These are phyloP conservation scores for Aspergillus nidulans DNA, from an alignment of 495 filamentous ascomycete genomes.

Conservation along the genomic window DNA sequence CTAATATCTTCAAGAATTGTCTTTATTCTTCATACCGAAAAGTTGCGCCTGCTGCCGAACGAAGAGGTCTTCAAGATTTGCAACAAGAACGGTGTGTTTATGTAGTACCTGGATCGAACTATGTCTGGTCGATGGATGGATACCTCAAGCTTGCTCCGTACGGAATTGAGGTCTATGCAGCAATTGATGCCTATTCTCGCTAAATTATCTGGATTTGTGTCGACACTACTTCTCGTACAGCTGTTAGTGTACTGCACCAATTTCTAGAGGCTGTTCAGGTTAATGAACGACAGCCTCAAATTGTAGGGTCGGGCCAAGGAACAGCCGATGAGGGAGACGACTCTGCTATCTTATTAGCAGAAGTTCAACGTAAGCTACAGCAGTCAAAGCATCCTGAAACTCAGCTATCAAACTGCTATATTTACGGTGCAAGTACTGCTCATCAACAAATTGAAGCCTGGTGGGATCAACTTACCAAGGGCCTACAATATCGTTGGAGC, in stretches of 20 bases:
- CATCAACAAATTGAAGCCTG: conserved; percentile 19
- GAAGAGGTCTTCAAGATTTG: no score
- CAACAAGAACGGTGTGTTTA: no score
- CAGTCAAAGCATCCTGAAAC: conserved; percentile 2
- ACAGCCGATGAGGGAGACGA: no score
- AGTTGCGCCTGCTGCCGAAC: no score
- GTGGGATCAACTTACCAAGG: conserved; percentile 13
- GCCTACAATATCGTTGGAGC: conserved; percentile 2
- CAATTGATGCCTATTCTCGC: conserved; percentile 20
- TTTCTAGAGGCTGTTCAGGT: conserved; percentile 15
- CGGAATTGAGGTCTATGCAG: conserved; percentile 21
- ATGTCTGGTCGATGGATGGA: conserved; percentile 21
- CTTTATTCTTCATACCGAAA: no score
- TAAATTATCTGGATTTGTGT: no score
- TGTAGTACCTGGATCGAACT: conserved; percentile 22
- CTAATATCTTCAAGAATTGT: no score
- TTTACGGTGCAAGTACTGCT: conserved; percentile 8
- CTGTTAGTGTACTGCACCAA: conserved; percentile 18
- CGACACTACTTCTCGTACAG: no score
- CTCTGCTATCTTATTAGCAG: conserved; percentile 13
- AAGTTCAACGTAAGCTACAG: conserved; percentile 24
- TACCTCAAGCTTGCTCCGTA: conserved; percentile 19
- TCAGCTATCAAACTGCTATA: conserved; percentile 13
- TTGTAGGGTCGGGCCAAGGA: conserved; percentile 12
- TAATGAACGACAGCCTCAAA: conserved; percentile 2